A percentile compares a stretch with the other conserved stretches of the same genome.
phyloP scores from a whole-genome alignment of 169 alveolate genomes.

The Cryptosporidium felis region DNA sequence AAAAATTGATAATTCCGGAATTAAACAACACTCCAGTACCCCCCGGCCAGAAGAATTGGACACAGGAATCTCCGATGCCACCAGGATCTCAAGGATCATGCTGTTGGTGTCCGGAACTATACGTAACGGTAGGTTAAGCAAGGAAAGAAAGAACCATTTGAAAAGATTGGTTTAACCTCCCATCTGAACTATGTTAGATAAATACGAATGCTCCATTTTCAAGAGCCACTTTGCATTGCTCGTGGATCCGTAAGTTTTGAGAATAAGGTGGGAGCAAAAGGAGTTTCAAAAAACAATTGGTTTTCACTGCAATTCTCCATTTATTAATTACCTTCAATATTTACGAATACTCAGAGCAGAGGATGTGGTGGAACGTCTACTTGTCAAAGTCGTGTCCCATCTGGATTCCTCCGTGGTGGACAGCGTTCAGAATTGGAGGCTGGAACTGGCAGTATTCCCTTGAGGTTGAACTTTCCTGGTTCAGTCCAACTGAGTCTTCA shows the following conservation, averaged over 20 bases:
- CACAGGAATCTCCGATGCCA: slow-evolving; percentile 63
- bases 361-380: slow-evolving; percentile 72
- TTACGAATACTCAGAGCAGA: too few relatives aligned
- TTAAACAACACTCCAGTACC: slow-evolving; percentile 18
- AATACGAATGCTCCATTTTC: slow-evolving; percentile 69
- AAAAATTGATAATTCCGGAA: not conserved
- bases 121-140: slow-evolving; percentile 40
- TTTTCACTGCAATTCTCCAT: not conserved
- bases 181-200: too few relatives aligned
- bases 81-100: slow-evolving; percentile 68
- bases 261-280: too few relatives aligned
- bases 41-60: slow-evolving; percentile 69
- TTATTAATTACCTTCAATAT: too few relatives aligned
- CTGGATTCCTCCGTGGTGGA: slow-evolving; percentile 72
- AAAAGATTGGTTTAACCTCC: too few relatives aligned
- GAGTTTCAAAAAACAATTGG: not conserved
- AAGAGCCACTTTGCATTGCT: slow-evolving; percentile 64
- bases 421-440: slow-evolving; percentile 68
- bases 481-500: slow-evolving; percentile 59
- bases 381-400: slow-evolving; percentile 67
- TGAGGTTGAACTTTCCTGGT: slow-evolving; percentile 53
- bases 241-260: slow-evolving; percentile 72
- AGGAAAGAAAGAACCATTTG: too few relatives aligned
- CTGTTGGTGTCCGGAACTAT: slow-evolving; percentile 71
- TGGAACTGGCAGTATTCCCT: slow-evolving; percentile 71